A percentile compares a stretch with the other conserved stretches of the same genome.
These are phyloP conservation scores for Beauveria brongniartii DNA, from an alignment of 2,329 filamentous ascomycete species.

Conservation along the genomic window DNA sequence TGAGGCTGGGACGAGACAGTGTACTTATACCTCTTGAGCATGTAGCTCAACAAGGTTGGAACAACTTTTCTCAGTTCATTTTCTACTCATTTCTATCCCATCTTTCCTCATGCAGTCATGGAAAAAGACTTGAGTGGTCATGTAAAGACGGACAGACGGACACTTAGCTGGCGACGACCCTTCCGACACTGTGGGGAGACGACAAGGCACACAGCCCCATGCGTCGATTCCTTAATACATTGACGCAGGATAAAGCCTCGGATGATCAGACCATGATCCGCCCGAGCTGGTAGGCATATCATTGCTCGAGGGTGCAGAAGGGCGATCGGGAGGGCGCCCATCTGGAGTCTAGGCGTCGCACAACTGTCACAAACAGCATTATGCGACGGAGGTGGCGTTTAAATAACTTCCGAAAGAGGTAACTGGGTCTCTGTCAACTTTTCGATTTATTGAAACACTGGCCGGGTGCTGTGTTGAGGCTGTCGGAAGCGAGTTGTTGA, in stretches of 20 bases:
- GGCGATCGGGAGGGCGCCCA: neutral
- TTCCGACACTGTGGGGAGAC: too few species aligned
- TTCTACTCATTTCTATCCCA: neutral
- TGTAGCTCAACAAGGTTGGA: neutral
- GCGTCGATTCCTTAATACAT: too few species aligned
- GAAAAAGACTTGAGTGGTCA: too few species aligned
- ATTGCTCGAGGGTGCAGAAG: neutral
- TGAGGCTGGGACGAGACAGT: neutral
- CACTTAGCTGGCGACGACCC: too few species aligned
- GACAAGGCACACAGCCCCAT: too few species aligned
- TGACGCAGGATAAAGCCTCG: too few species aligned
- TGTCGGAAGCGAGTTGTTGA: neutral
- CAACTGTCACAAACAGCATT: neutral
- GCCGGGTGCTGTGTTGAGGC: too few species aligned
- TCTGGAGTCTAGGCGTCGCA: neutral
- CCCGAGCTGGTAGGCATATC: neutral
- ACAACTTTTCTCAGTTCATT: neutral
- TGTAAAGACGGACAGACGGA: too few species aligned
- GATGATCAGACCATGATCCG: neutral
- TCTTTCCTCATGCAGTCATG: neutral
- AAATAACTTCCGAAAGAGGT: neutral
- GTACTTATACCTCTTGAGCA: neutral
- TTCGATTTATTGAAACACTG: neutral
- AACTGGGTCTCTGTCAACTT: neutral
- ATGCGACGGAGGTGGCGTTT: slow-evolving; percentile 3